Percentiles rank a stretch among this genome's conserved stretches.
phyloP scores from a whole-genome alignment of 768 basidiomycete genomes.

The Filobasidium wieringae region DNA sequence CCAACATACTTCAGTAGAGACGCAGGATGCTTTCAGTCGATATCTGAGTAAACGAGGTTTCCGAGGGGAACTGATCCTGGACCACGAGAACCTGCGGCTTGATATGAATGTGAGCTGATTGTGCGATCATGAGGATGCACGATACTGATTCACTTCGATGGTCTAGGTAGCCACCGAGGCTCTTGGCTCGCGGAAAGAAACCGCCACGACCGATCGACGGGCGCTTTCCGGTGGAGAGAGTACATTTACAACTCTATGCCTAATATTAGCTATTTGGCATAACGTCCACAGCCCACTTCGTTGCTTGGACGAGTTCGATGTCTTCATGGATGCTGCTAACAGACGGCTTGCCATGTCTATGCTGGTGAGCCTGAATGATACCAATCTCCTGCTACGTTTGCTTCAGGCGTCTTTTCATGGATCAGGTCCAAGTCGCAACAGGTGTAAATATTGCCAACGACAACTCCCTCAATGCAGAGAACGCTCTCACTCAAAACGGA shows the following conservation, averaged over 20 bases:
- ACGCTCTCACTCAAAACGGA: conserved; percentile 75
- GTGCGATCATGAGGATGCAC: too few species aligned
- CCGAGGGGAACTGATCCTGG: conserved; percentile 73
- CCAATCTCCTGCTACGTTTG: background rate
- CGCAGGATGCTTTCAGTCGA: conserved; percentile 55
- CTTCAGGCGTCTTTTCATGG: background rate
- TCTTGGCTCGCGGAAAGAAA: conserved; percentile 7
- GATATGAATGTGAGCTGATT: conserved; percentile 17
- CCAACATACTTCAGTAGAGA: conserved; percentile 44
- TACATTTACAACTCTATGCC: conserved; percentile 88
- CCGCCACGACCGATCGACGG: conserved; percentile 23
- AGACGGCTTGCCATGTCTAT: conserved; percentile 87
- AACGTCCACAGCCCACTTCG: conserved; percentile 85
- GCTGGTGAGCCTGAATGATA: conserved; percentile 50
- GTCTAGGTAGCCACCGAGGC: too few species aligned
- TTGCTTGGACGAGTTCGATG: conserved; percentile 97
- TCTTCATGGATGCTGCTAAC: conserved; percentile 58
- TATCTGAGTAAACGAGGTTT: conserved; percentile 78
- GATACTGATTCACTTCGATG: too few species aligned
- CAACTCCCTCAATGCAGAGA: conserved; percentile 42
- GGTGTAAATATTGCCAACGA: background rate
- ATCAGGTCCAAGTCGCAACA: background rate
- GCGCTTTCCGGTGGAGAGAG: conserved; percentile 76
- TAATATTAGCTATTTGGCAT: conserved; percentile 91
- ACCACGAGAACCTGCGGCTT: conserved; percentile 45